phyloP scores from a whole-genome alignment of 129 eudicot species.

The Helichrysum umbraculigerum region DNA sequence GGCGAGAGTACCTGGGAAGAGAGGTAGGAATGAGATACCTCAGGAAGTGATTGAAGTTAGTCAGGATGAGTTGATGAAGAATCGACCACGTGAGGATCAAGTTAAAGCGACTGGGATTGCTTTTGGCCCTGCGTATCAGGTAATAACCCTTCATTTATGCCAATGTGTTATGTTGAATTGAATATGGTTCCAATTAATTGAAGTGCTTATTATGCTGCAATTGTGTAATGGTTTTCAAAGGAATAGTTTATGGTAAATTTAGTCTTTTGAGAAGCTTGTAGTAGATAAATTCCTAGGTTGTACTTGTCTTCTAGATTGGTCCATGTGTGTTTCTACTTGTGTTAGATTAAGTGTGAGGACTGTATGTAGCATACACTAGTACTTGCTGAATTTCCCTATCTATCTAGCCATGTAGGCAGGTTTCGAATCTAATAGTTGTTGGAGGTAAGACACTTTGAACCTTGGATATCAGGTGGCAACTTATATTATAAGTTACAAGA shows the following conservation, averaged over 20 bases:
- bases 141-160: not conserved
- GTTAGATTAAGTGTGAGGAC: not conserved
- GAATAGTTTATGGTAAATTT: not conserved
- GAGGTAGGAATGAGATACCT: slow-evolving; percentile 76
- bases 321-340: not conserved
- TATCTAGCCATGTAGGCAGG: not conserved
- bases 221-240: not conserved
- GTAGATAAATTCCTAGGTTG: slow-evolving; percentile 1
- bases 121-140: slow-evolving; percentile 93
- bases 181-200: not conserved
- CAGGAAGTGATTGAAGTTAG: slow-evolving; percentile 68
- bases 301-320: not conserved
- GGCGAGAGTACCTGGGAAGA: slow-evolving; percentile 51
- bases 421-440: not conserved
- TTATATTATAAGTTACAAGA: not conserved
- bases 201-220: not conserved
- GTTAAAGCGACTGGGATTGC: slow-evolving; percentile 79
- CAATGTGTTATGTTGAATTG: not conserved
- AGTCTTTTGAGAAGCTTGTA: not conserved
- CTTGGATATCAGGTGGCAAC: not conserved
- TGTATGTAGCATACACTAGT: not conserved
- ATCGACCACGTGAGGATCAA: slow-evolving; percentile 84
- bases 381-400: not conserved
- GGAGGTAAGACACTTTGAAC: not conserved
- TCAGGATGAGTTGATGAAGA: slow-evolving; percentile 93